Conservation (phyloP, 306 rosid genomes). For the Quercus dentata region DNA sequence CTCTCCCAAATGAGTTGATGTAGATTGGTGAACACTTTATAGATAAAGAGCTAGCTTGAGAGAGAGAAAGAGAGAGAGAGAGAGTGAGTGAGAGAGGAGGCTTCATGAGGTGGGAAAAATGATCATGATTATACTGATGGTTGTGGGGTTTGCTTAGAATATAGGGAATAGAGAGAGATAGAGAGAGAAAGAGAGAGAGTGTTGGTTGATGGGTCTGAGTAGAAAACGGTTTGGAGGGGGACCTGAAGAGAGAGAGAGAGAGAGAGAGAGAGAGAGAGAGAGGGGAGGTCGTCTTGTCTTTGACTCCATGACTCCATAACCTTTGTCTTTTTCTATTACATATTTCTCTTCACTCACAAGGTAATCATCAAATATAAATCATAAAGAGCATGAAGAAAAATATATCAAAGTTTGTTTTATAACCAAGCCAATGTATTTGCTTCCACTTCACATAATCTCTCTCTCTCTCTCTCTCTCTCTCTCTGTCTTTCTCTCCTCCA, state of each 20-base stretch:
- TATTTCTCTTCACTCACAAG: constrained; percentile 69
- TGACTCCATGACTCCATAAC: constrained; percentile 73
- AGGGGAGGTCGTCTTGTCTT: constrained; percentile 70
- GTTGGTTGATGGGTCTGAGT: constrained; percentile 96
- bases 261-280: constrained; percentile 9
- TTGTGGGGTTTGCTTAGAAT: constrained; percentile 96
- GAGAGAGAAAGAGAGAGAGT: background rate
- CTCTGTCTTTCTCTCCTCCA: constrained; percentile 20
- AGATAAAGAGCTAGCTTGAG: constrained; percentile 22
- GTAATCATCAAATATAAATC: constrained; percentile 28
- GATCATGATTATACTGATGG: constrained; percentile 62
- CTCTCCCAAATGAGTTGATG: constrained; percentile 52
- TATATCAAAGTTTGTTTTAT: constrained; percentile 42
- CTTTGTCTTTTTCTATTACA: constrained; percentile 28
- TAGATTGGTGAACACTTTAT: constrained; percentile 43
- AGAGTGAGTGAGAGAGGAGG: constrained; percentile 42
- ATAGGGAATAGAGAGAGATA: constrained; percentile 50
- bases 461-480: constrained; percentile 19
- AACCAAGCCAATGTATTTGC: constrained; percentile 72
- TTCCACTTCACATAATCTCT: constrained; percentile 82
- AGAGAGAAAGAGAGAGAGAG: background rate
- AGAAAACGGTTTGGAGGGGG: constrained; percentile 95
- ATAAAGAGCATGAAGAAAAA: constrained; percentile 20
- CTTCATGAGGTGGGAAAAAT: constrained; percentile 74
- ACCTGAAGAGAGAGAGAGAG: constrained; percentile 29